Conservation (phyloP, 2,329 filamentous ascomycete species). For the Aureobasidium sp. region DNA sequence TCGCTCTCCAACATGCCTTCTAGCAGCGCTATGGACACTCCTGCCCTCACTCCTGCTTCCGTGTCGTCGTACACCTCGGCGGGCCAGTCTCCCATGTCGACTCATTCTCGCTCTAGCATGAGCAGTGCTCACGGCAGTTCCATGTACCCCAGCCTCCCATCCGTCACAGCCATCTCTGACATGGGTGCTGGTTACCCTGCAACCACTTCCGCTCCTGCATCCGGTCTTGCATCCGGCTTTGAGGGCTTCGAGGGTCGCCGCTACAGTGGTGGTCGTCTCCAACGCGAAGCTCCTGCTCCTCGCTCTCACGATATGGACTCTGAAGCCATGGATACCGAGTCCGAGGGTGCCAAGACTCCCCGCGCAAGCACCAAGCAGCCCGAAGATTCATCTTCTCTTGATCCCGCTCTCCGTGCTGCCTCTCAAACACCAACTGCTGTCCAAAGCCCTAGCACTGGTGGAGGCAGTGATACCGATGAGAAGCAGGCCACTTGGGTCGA, state of each 20-base stretch:
- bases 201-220: slow-evolving; percentile 59
- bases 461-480: slow-evolving; percentile 34
- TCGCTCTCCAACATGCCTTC: slow-evolving; percentile 33
- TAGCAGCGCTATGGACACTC: slow-evolving; percentile 53
- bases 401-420: slow-evolving; percentile 32
- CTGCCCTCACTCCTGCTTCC: slow-evolving; percentile 69
- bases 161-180: slow-evolving; percentile 59
- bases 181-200: slow-evolving; percentile 52
- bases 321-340: slow-evolving; percentile 37
- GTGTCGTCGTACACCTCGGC: slow-evolving; percentile 66
- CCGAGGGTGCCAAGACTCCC: slow-evolving; percentile 31
- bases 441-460: slow-evolving; percentile 22
- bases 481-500: slow-evolving; percentile 53
- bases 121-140: slow-evolving; percentile 45
- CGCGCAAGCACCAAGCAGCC: slow-evolving; percentile 28
- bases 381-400: slow-evolving; percentile 27
- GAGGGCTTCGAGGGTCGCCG: slow-evolving; percentile 55
- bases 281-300: slow-evolving; percentile 45
- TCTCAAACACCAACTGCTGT: slow-evolving; percentile 18
- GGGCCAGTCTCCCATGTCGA: slow-evolving; percentile 70
- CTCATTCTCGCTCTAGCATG: slow-evolving; percentile 53
- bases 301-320: slow-evolving; percentile 33
- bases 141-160: slow-evolving; percentile 69
- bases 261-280: slow-evolving; percentile 55
- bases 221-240: slow-evolving; percentile 60